Evolutionary conservation across 108 stramenopile genomes (phyloP).

Genomic region (Seminavis robusta): DNA sequence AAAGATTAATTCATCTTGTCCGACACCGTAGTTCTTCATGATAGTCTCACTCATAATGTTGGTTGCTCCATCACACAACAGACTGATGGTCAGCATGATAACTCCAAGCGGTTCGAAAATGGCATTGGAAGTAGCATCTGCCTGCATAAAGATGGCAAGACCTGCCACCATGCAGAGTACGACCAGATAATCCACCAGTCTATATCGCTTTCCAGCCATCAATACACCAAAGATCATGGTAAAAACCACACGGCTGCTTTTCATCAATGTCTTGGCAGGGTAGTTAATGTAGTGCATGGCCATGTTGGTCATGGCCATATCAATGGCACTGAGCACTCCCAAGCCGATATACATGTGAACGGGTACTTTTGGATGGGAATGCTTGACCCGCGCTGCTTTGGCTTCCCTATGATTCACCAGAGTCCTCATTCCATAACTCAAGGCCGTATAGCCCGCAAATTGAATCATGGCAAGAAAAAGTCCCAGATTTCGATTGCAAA

Average conservation of each 20-base stretch:
- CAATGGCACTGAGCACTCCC: constrained; percentile 75
- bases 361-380: constrained; percentile 59
- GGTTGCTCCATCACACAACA: constrained; percentile 83
- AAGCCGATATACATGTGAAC: constrained; percentile 68
- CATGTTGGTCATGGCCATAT: constrained; percentile 84
- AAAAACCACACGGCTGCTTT: constrained; percentile 76
- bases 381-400: background rate
- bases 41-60: constrained; percentile 79
- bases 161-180: constrained; percentile 82
- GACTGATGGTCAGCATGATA: constrained; percentile 74
- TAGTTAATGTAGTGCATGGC: constrained; percentile 93
- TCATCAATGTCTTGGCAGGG: constrained; percentile 90
- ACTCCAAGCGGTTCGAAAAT: constrained; percentile 80
- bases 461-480: constrained; percentile 79
- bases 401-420: constrained; percentile 37
- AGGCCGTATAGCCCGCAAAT: constrained; percentile 74
- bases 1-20: constrained; percentile 90
- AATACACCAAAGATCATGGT: constrained; percentile 89
- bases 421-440: constrained; percentile 41
- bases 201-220: constrained; percentile 64
- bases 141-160: constrained; percentile 85
- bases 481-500: constrained; percentile 77
- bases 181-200: constrained; percentile 60
- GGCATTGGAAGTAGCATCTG: constrained; percentile 74
- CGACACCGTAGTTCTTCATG: constrained; percentile 80